Evolutionary conservation across 805 yeast genomes (phyloP), one percentile per base, ranked within the genome.

Genomic region (Myxozyma melibiosi): DNA sequence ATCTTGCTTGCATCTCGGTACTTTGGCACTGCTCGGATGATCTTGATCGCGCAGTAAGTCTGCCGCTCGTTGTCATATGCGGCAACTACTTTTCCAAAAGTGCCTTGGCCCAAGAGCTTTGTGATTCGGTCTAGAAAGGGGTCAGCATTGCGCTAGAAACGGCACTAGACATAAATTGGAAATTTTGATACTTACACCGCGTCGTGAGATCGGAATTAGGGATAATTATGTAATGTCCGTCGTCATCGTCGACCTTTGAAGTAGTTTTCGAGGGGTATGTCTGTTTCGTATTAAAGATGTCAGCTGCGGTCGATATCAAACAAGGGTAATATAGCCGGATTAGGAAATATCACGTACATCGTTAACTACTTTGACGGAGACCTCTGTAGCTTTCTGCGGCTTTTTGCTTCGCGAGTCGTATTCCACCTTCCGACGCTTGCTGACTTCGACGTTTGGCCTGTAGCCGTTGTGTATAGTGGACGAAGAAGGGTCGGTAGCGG

Each of bases 1-100:
- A 91, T 90, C 71, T 86, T 88, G 13, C 96, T 89, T 2, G 99
- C 99, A 68, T 91, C 97, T 53, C 98, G 79, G 71, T 94, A 94
- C 74, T 95, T 89, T 24, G 90, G 96, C 24, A 94, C 86, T 20
- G 96, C 89, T 56, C 96, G 79, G 49, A 94, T 94, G 60, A 94
- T 88, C 71, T 94, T 94, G 58, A 94, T 86, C 1, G 99, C 99
- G 43, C 90, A 94, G 57, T 78, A 77, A 51, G 79, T 76, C 28
- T 82, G 75, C 43, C 81, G 77, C 18, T 77, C 73, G 51, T 78
- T 75, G 69, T 94, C 98, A 64, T 78, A 79, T n/a, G 95, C 94
- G 56, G 85, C 84, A 38, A 87, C 85, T 5, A 90, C 97, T 67
- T 88, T 90, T 13, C 96, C 96, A 74, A 89, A 90, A 0, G 97